Evolutionary conservation across 2,329 filamentous ascomycete genomes (phyloP).

Genomic region (Lachnellula willkommii): DNA sequence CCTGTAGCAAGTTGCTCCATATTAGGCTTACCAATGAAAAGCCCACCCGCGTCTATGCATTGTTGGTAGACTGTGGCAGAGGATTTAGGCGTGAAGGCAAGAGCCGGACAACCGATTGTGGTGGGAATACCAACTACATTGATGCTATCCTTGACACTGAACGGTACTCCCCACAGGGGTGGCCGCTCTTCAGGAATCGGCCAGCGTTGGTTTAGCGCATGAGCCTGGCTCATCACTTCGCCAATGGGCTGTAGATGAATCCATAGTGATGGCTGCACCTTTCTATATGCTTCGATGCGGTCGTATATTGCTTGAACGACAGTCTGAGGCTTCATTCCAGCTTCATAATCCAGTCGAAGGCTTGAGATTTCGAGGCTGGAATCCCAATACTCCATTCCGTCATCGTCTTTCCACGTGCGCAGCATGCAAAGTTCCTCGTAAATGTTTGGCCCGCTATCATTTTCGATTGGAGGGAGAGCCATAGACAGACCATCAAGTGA

Average conservation of each 20-base stretch:
- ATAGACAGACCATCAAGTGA: conserved; percentile 22
- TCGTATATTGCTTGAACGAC: conserved; percentile 27
- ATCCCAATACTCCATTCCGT: conserved; percentile 22
- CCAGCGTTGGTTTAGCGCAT: conserved; percentile 38
- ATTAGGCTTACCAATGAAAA: conserved; percentile 53
- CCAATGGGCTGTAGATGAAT: conserved; percentile 41
- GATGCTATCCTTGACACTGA: conserved; percentile 46
- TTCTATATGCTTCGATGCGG: conserved; percentile 37
- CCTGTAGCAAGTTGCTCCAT: conserved; percentile 53
- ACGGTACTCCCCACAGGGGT: conserved; percentile 46
- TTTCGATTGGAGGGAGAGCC: conserved; percentile 10
- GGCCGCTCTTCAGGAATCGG: conserved; percentile 37
- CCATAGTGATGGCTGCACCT: conserved; percentile 45
- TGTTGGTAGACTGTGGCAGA: conserved; percentile 43
- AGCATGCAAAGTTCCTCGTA: conserved; percentile 28
- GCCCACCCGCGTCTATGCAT: conserved; percentile 45
- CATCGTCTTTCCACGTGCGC: conserved; percentile 13
- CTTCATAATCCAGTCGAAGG: conserved; percentile 23
- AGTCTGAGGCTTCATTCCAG: conserved; percentile 23
- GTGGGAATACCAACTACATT: conserved; percentile 43
- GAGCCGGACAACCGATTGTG: conserved; percentile 41
- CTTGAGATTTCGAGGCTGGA: conserved; percentile 25
- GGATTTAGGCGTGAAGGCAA: conserved; percentile 40
- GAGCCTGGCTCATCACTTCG: conserved; percentile 37
- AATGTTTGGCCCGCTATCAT: conserved; percentile 9